phyloP scores from a whole-genome alignment of 805 yeast genomes.

The Komagataella populi region DNA sequence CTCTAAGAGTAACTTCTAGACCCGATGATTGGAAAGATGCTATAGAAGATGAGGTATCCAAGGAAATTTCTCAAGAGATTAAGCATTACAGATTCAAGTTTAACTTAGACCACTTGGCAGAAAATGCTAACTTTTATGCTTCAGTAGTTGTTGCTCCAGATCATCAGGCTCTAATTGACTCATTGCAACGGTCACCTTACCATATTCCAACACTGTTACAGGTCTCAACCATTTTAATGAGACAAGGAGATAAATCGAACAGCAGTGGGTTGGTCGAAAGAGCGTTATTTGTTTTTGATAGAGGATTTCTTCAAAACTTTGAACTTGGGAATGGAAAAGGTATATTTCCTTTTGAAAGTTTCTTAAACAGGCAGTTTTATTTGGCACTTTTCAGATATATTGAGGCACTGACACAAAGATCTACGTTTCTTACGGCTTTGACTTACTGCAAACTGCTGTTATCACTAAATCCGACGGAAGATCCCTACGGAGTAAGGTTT shows the following conservation, averaged over 20 bases:
- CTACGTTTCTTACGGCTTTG: constrained; percentile 67
- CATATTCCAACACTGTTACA: constrained; percentile 71
- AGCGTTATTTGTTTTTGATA: constrained; percentile 67
- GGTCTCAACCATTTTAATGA: constrained; percentile 55
- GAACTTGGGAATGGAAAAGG: constrained; percentile 41
- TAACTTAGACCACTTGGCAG: constrained; percentile 17
- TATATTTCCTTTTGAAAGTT: constrained; percentile 64
- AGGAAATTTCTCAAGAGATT: constrained; percentile 29
- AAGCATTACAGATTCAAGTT: constrained; percentile 39
- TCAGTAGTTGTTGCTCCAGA: constrained; percentile 65
- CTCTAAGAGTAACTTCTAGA: not conserved
- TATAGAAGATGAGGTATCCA: constrained; percentile 23
- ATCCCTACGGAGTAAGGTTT: constrained; percentile 74
- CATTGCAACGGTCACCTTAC: constrained; percentile 53
- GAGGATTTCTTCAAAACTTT: constrained; percentile 51
- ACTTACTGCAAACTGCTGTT: constrained; percentile 59
- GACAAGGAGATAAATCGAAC: constrained; percentile 67
- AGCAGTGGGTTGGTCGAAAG: constrained; percentile 67
- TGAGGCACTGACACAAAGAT: constrained; percentile 56
- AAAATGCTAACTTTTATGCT: constrained; percentile 40
- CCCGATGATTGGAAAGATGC: constrained; percentile 36
- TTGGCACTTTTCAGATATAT: constrained; percentile 63
- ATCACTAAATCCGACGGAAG: constrained; percentile 59
- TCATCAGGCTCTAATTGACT: constrained; percentile 52
- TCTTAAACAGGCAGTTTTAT: constrained; percentile 67